These are phyloP conservation scores for Cytospora mali DNA, from an alignment of 2,329 filamentous ascomycete species.

Conservation along the genomic window DNA sequence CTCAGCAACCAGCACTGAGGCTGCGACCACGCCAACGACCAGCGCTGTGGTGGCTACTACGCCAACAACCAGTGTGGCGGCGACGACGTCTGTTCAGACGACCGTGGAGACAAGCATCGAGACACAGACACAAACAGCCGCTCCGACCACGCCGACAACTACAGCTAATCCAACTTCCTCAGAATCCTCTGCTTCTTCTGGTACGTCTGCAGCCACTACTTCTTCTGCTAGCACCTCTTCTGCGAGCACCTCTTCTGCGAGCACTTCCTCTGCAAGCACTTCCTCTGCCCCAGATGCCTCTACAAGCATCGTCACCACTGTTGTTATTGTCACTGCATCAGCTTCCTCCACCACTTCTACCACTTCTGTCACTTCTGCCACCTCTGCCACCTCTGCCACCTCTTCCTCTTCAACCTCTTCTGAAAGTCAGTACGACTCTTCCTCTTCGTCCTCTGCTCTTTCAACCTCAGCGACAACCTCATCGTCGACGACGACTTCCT, in stretches of 20 bases:
- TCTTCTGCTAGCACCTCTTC: no score
- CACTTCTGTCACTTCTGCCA: no score
- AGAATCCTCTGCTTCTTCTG: slow-evolving; percentile 33
- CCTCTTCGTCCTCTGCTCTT: slow-evolving; percentile 26
- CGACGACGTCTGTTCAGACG: slow-evolving; percentile 30
- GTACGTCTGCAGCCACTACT: slow-evolving; percentile 35
- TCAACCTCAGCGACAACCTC: neutral
- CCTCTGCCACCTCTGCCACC: slow-evolving; percentile 23
- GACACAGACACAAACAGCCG: slow-evolving; percentile 11
- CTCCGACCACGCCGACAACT: slow-evolving; percentile 33
- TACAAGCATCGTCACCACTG: slow-evolving; percentile 32
- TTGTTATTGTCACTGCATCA: neutral
- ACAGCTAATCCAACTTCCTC: slow-evolving; percentile 31
- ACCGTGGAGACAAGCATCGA: neutral
- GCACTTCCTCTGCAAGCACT: no score
- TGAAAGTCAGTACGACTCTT: slow-evolving; percentile 31
- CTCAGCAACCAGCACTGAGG: neutral
- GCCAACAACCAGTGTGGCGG: slow-evolving; percentile 23
- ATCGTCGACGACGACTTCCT: slow-evolving; percentile 25
- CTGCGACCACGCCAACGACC: neutral
- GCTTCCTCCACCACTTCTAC: slow-evolving; percentile 32
- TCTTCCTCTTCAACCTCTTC: slow-evolving; percentile 27
- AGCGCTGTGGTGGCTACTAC: neutral
- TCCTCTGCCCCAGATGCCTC: slow-evolving; percentile 31
- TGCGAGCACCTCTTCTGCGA: no score